Base-by-base conservation (phyloP, 345 rosid species). In the Cardamine occulta region DNA sequence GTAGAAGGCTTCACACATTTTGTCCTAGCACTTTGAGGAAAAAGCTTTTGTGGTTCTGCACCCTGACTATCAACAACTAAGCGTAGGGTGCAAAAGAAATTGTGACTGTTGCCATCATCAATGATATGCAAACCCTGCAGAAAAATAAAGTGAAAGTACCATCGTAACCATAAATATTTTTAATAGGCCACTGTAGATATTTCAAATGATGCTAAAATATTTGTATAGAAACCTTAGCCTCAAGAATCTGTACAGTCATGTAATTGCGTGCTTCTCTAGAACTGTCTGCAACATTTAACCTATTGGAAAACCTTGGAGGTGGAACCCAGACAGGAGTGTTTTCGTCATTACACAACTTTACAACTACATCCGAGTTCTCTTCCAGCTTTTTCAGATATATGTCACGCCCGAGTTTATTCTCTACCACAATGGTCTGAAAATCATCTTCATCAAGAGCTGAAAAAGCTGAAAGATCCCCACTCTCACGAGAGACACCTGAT, bases 391-490 rank as follows among this genome's bases (percentile, higher is more conserved):
- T 95, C 77, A 95, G 68, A 83, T 82, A 88, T 74, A 95, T 75
- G 81, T 90, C 96, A 83, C 83, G 80, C 15, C 99, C 99, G 54
- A 95, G 97, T 79, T 86, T 85, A 86, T 95, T 95, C 80, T 89
- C 99, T 64, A 95, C 85, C 32, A 83, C 80, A 57, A 90, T 79
- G 49, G 96, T 90, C 82, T 88, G 96, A 74, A 87, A 89, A 80
- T 95, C 99, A 80, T 90, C 99, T 80, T 92, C 99, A 73, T 95
- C 97, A 80, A 95, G 81, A 26, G 99, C 99, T 73, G 97, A 95
- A 76, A 86, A 83, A 53, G 85, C 78, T 60, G 82, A 81, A 80
- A 84, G 89, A 69, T 86, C 90, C 81, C 84, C 93, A 18, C 80
- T 75, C 71, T 68, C 84, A 74, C 37, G 72, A 77, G 76, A 80